Evolutionary conservation across 768 basidiomycete genomes (phyloP), one percentile per base, ranked within the genome.

Genomic region (Lentinula raphanica): DNA sequence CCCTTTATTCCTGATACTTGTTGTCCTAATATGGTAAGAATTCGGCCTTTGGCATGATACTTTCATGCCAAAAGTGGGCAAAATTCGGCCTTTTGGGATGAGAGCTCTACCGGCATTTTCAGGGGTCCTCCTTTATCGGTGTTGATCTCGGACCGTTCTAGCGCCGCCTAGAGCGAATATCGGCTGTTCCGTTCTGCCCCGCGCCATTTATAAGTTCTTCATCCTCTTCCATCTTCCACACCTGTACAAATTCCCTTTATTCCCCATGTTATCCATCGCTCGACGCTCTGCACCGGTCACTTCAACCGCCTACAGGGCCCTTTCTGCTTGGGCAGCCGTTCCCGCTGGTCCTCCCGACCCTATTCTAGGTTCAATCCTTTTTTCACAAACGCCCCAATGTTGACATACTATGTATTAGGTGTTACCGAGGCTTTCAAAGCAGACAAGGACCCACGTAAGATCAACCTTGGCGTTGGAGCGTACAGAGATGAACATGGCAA

Each of bases 341-440:
- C 83, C 86, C 49, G 88, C 90, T 27, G 94, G 94, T 28, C 94
- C 94, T 62, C 93, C 94, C 25, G 94, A 96, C 70, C 85, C 94
- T 51, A 96, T 96, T 76, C 87, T 96, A 57, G 94, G 92, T 92
- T 55, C 57, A 79, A 69, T 25, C 13, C 42, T 1, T 29, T 59
- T 32, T 39, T 49, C 59, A 58, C 45, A 58, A 53, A 51, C 49
- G 48, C 27, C 28, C 42, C 13, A 28, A 39, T 29, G 36, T 54
- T 53, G 50, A 60, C 35, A 57, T 58, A 45, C 27, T 39, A 58
- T 36, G 58, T 48, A 38, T 48, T 23, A 44, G 56, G 92, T 61
- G 82, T 99, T 49, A 89, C 91, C 28, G 96, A 98, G 69, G 93
- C 94, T 28, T 99, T 94, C 85, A 97, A 95, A 77, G 92, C 93